Percentiles rank a stretch among this genome's conserved stretches.
phyloP scores from a whole-genome alignment of 2,329 filamentous ascomycete genomes.

The Pseudogymnoascus sp. region DNA sequence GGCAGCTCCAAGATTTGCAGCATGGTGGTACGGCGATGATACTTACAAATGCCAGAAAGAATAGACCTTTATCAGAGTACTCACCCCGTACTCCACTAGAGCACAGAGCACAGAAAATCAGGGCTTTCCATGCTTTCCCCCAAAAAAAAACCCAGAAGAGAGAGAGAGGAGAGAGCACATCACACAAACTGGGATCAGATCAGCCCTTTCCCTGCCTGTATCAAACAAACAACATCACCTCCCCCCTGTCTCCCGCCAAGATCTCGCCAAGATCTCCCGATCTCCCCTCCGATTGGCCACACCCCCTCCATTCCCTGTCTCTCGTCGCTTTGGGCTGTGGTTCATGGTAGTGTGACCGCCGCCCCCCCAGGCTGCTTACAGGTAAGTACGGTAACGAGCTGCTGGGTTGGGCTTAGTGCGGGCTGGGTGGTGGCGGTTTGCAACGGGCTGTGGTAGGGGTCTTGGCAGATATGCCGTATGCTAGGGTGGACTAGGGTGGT shows the following conservation, averaged over 20 bases:
- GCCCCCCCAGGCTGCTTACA: not conserved
- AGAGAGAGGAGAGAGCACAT: no score
- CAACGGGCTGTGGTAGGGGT: not conserved
- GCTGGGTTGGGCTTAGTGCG: not conserved
- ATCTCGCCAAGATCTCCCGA: no score
- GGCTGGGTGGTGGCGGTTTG: not conserved
- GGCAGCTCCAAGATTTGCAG: not conserved
- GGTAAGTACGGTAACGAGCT: not conserved
- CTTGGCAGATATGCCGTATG: constrained; percentile 1
- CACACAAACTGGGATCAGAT: not conserved
- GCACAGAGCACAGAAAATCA: not conserved
- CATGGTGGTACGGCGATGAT: not conserved
- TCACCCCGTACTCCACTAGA: not conserved
- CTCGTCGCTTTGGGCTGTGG: not conserved
- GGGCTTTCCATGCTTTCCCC: not conserved
- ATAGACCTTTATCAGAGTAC: not conserved
- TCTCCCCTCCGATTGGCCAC: not conserved
- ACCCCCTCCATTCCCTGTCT: not conserved
- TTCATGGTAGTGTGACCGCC: not conserved
- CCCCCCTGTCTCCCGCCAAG: not conserved
- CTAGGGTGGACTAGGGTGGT: no score
- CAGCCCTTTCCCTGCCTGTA: not conserved
- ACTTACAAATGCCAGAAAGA: not conserved
- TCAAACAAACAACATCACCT: not conserved
- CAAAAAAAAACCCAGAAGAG: not conserved